Percentiles rank a stretch among this genome's conserved stretches.
phyloP scores from a whole-genome alignment of 2,329 filamentous ascomycete species.

The Raffaelea albimanens region DNA sequence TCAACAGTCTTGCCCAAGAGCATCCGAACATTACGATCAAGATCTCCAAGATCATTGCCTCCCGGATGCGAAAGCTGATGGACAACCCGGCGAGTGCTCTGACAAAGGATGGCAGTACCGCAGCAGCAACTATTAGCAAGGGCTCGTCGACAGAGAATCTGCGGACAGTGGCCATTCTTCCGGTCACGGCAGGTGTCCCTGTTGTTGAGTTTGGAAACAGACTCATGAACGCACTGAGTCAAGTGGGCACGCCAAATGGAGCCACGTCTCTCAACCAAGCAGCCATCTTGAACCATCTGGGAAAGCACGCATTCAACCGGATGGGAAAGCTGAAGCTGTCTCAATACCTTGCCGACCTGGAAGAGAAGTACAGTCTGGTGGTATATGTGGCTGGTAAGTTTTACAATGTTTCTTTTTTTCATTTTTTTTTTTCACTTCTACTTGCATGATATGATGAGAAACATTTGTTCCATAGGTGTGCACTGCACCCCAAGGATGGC shows the following conservation, averaged over 20 bases:
- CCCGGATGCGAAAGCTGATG: conserved; percentile 81
- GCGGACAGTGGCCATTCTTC: conserved; percentile 83
- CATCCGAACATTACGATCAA: conserved; percentile 98
- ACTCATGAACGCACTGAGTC: conserved; percentile 75
- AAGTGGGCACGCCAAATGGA: conserved; percentile 82
- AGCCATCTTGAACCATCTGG: conserved; percentile 87
- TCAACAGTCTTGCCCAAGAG: conserved; percentile 95
- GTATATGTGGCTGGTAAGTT: conserved; percentile 75
- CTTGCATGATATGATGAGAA: conserved; percentile 39
- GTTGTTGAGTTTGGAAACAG: conserved; percentile 92
- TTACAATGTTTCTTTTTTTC: conserved; percentile 1
- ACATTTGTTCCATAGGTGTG: conserved; percentile 36
- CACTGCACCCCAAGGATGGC: conserved; percentile 41
- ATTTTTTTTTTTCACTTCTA: neutral
- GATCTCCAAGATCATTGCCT: conserved; percentile 96
- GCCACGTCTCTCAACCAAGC: conserved; percentile 90
- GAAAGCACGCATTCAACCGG: conserved; percentile 89
- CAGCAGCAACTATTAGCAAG: conserved; percentile 51
- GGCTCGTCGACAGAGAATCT: conserved; percentile 84
- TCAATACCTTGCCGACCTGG: conserved; percentile 90
- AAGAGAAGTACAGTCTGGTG: conserved; percentile 94
- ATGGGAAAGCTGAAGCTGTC: conserved; percentile 96
- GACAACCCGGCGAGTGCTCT: conserved; percentile 67
- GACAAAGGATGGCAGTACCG: conserved; percentile 49
- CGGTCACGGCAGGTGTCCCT: conserved; percentile 82